phyloP scores from a whole-genome alignment of 257 asterid species.

The Ophiorrhiza pumila region DNA sequence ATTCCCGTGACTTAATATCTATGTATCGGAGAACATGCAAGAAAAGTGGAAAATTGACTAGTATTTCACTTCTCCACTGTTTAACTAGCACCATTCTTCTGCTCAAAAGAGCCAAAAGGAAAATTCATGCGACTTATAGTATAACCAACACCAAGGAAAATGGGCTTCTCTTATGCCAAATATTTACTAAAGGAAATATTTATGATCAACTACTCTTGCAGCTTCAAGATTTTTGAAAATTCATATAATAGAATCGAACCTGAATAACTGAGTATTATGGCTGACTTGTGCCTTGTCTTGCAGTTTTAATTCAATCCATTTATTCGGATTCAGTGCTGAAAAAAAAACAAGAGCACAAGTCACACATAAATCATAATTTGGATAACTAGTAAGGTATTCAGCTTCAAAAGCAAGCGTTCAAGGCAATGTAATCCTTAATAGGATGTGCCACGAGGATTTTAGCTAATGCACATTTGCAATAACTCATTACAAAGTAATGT shows the following conservation, averaged over 20 bases:
- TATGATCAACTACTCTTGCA: background rate
- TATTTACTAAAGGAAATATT: background rate
- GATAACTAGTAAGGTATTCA: background rate
- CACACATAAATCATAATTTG: background rate
- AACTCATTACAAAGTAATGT: background rate
- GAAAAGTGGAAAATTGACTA: background rate
- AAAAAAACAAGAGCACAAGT: slow-evolving; percentile 21
- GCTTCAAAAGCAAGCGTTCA: background rate
- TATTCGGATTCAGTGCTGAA: slow-evolving; percentile 82
- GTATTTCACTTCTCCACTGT: background rate
- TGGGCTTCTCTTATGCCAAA: background rate
- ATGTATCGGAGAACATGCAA: too few species aligned
- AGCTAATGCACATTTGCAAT: background rate
- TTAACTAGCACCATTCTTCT: background rate
- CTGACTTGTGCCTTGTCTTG: slow-evolving; percentile 87
- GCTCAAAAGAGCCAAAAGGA: background rate
- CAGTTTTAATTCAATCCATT: slow-evolving; percentile 89
- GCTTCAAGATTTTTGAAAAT: background rate
- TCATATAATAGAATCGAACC: slow-evolving; percentile 36
- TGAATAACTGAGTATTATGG: slow-evolving; percentile 87
- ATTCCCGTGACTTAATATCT: too few species aligned
- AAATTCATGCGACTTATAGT: background rate
- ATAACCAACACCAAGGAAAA: background rate
- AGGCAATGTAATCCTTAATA: slow-evolving; percentile 1
- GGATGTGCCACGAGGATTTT: background rate